Percentiles rank a stretch among this genome's conserved stretches.
phyloP scores from a whole-genome alignment of 768 basidiomycete species.

The Phylloporus sp. region DNA sequence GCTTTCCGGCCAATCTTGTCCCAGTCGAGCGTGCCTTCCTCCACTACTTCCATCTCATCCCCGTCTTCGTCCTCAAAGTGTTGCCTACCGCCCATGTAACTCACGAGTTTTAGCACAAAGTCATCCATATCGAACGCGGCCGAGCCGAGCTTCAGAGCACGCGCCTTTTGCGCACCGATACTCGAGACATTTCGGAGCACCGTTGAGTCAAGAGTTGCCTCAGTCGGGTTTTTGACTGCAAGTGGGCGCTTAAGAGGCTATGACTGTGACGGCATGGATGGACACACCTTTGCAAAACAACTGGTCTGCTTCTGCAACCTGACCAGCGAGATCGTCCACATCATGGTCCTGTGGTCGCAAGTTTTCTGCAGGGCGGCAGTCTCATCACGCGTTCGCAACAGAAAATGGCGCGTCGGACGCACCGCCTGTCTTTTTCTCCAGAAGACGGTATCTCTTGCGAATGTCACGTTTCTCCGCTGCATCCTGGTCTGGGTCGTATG shows the following conservation, averaged over 20 bases:
- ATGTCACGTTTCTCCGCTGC: slow-evolving; percentile 73
- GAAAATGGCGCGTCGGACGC: slow-evolving; percentile 13
- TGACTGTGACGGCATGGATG: neutral
- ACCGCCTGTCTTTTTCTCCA: slow-evolving; percentile 67
- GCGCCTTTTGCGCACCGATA: slow-evolving; percentile 83
- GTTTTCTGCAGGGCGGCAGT: slow-evolving; percentile 32
- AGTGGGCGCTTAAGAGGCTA: neutral
- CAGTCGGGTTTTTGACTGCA: slow-evolving; percentile 74
- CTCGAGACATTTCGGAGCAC: slow-evolving; percentile 75
- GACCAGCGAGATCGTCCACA: slow-evolving; percentile 51
- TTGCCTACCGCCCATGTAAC: slow-evolving; percentile 70
- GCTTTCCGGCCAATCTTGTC: slow-evolving; percentile 82
- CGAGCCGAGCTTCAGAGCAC: slow-evolving; percentile 81
- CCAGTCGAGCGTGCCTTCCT: slow-evolving; percentile 66
- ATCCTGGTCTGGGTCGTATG: slow-evolving; percentile 84
- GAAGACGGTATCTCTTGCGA: slow-evolving; percentile 66
- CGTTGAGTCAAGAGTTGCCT: slow-evolving; percentile 87
- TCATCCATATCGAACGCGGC: slow-evolving; percentile 92
- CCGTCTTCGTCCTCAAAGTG: slow-evolving; percentile 45
- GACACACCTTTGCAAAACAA: slow-evolving; percentile 60
- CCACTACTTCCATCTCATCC: slow-evolving; percentile 52
- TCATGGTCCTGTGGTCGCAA: slow-evolving; percentile 53
- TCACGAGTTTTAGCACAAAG: slow-evolving; percentile 71
- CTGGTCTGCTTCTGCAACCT: slow-evolving; percentile 54
- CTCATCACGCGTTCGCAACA: neutral